Conservation (phyloP, 441 rosid genomes). For the Macaranga tanarius region DNA sequence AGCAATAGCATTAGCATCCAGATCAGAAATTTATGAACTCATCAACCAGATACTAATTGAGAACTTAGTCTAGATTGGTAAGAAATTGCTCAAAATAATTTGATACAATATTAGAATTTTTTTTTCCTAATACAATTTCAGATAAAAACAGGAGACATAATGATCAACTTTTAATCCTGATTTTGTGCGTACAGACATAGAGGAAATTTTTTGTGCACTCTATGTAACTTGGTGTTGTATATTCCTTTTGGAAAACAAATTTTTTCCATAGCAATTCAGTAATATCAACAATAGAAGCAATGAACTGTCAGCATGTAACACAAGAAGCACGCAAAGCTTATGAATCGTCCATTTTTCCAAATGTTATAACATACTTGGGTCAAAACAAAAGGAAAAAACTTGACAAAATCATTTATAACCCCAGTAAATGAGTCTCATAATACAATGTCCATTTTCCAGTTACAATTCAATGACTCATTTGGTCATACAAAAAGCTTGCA, state of each 20-base stretch:
- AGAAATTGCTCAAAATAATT: background rate
- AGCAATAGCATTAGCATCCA: conserved; percentile 15
- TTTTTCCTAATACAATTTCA: background rate
- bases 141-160: background rate
- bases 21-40: conserved; percentile 15
- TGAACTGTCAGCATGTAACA: background rate
- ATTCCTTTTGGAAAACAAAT: background rate
- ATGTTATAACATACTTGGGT: background rate
- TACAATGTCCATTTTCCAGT: background rate
- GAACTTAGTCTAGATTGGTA: background rate
- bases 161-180: background rate
- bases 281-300: background rate
- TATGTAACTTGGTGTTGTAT: background rate
- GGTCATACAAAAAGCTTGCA: background rate
- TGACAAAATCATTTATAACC: background rate
- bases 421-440: background rate
- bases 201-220: background rate
- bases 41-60: background rate
- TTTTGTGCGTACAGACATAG: background rate
- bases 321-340: conserved; percentile 4
- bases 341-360: background rate
- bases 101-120: background rate
- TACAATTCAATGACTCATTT: background rate
- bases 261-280: background rate
- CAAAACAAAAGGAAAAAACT: background rate